Percentiles rank a stretch among this genome's conserved stretches.
phyloP scores from a whole-genome alignment of 768 basidiomycete species.

The Mycena vitilis region DNA sequence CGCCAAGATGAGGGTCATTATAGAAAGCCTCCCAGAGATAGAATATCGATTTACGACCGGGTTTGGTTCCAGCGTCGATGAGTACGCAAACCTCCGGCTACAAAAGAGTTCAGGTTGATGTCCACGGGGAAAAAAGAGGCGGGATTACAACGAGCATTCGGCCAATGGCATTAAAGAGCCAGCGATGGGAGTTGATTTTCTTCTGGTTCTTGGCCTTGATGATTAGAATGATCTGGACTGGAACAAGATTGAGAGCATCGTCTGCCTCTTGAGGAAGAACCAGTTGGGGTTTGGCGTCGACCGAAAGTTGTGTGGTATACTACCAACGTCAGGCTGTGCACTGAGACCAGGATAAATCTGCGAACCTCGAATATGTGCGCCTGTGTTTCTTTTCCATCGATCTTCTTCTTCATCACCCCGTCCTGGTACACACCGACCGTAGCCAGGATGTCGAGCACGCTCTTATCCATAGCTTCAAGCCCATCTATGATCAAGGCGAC shows the following conservation, averaged over 20 bases:
- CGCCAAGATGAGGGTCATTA: constrained; percentile 80
- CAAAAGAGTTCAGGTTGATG: constrained; percentile 12
- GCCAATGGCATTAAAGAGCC: constrained; percentile 95
- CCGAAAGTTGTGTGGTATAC: constrained; percentile 97
- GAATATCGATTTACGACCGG: constrained; percentile 94
- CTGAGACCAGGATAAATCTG: neutral
- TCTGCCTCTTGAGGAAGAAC: constrained; percentile 87
- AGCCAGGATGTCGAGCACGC: constrained; percentile 86
- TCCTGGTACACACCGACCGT: constrained; percentile 95
- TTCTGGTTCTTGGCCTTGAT: constrained; percentile 95
- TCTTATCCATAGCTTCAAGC: constrained; percentile 95
- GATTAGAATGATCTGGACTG: constrained; percentile 90
- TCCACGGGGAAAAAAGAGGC: too few relatives aligned
- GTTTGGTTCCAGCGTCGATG: constrained; percentile 95
- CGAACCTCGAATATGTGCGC: constrained; percentile 95
- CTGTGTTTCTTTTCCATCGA: constrained; percentile 88
- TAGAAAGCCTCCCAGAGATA: constrained; percentile 95
- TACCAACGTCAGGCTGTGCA: constrained; percentile 42
- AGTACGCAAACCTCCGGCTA: constrained; percentile 93
- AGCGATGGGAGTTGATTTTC: constrained; percentile 95
- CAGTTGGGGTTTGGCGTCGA: constrained; percentile 89
- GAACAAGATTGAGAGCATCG: constrained; percentile 91
- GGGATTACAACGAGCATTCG: constrained; percentile 68
- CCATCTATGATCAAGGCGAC: constrained; percentile 95
- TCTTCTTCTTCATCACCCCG: constrained; percentile 92